These are phyloP conservation scores for Ampelomyces quisqualis DNA, from an alignment of 2,329 filamentous ascomycete species.

Conservation along the genomic window DNA sequence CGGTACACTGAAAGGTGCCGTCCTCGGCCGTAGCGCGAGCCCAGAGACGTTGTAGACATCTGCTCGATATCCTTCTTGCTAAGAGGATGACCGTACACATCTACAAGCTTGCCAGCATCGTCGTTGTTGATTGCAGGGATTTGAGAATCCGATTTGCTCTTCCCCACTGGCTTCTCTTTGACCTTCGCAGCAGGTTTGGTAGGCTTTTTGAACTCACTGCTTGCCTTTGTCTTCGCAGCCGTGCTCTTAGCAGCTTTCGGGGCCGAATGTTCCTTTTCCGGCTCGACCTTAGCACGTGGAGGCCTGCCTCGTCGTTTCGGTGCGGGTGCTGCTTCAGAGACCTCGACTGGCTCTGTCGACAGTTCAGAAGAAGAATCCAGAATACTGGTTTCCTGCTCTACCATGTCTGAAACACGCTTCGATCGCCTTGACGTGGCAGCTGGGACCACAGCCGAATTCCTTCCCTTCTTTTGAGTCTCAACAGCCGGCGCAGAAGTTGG, in stretches of 20 bases:
- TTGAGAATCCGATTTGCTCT: constrained; percentile 11
- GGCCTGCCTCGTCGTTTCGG: constrained; percentile 32
- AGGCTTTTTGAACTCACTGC: constrained; percentile 4
- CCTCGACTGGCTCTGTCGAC: constrained; percentile 24
- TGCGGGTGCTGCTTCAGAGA: constrained; percentile 18
- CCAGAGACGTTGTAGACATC: constrained; percentile 36
- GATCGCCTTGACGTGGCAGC: constrained; percentile 25
- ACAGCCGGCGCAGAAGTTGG: constrained; percentile 9
- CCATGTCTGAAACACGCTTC: constrained; percentile 31
- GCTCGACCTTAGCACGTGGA: constrained; percentile 20
- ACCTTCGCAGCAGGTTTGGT: constrained; percentile 15
- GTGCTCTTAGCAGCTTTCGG: constrained; percentile 12
- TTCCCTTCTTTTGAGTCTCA: constrained; percentile 21
- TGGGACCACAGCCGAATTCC: constrained; percentile 19
- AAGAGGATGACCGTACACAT: constrained; percentile 35
- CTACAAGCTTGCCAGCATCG: constrained; percentile 34
- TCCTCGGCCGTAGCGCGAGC: constrained; percentile 36
- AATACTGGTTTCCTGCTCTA: constrained; percentile 30
- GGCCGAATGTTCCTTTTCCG: constrained; percentile 9
- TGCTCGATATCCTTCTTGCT: constrained; percentile 36
- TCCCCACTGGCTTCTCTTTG: constrained; percentile 13
- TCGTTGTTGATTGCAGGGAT: constrained; percentile 4
- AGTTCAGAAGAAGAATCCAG: constrained; percentile 24
- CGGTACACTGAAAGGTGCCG: constrained; percentile 40
- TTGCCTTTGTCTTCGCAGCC: constrained; percentile 12